These are phyloP conservation scores for Fusarium sp. DNA, from an alignment of 2,329 filamentous ascomycete species.

Conservation along the genomic window DNA sequence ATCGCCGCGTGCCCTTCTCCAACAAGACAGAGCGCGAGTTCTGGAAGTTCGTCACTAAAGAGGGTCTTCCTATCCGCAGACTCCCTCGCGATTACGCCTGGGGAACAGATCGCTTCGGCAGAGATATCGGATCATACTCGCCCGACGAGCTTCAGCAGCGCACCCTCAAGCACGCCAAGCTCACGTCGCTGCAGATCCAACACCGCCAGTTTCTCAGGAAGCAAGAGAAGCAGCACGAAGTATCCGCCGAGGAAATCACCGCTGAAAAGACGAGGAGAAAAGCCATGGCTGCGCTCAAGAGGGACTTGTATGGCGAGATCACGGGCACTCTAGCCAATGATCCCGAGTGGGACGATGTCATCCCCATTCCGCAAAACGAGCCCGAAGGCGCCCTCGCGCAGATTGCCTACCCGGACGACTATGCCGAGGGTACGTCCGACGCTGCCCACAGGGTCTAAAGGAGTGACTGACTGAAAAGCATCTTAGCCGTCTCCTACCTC, in stretches of 20 bases:
- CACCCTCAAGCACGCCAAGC: constrained; percentile 56
- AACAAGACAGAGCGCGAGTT: constrained; percentile 67
- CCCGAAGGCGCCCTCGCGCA: constrained; percentile 86
- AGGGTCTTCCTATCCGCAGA: constrained; percentile 62
- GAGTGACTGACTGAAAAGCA: constrained; percentile 40
- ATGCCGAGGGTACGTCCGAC: constrained; percentile 75
- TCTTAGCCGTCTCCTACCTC: constrained; percentile 85
- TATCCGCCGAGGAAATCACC: constrained; percentile 56
- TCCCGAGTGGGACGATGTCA: constrained; percentile 85
- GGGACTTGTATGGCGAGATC: constrained; percentile 66
- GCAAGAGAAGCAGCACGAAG: constrained; percentile 46
- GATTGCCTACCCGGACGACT: constrained; percentile 91
- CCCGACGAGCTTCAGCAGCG: constrained; percentile 60
- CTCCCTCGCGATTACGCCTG: constrained; percentile 58
- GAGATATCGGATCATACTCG: constrained; percentile 62
- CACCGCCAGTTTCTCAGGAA: constrained; percentile 60
- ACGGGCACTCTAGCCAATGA: constrained; percentile 66
- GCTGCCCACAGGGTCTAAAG: constrained; percentile 18
- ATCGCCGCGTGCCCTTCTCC: constrained; percentile 52
- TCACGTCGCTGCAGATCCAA: constrained; percentile 59
- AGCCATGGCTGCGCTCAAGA: constrained; percentile 64
- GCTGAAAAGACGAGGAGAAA: constrained; percentile 61
- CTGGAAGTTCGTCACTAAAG: constrained; percentile 68
- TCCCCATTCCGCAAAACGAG: constrained; percentile 86
- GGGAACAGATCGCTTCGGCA: constrained; percentile 64